These are phyloP conservation scores for Hyphodiscus sp. DNA, from an alignment of 2,329 filamentous ascomycete genomes.

Conservation along the genomic window DNA sequence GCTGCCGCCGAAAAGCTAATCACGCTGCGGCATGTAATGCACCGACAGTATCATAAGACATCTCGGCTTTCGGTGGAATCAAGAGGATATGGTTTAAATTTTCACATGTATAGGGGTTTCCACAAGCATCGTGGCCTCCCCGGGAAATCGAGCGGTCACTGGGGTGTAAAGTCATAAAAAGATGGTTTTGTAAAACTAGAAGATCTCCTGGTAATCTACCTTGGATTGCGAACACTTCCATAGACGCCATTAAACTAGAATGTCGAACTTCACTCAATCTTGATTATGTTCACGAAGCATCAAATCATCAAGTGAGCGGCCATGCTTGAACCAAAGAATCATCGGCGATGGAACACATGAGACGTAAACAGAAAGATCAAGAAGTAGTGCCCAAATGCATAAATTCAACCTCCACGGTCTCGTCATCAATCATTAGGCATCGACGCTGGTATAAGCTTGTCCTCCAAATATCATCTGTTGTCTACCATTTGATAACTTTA, in stretches of 20 bases:
- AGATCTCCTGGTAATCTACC: neutral
- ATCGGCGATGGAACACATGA: neutral
- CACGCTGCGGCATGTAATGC: no score
- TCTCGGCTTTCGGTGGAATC: no score
- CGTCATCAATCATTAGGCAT: neutral
- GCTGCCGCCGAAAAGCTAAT: no score
- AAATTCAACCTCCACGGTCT: neutral
- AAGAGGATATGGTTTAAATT: no score
- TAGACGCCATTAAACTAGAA: neutral
- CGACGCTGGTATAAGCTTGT: neutral
- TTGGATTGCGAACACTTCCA: neutral
- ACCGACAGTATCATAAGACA: no score
- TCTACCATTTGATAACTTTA: slow-evolving; percentile 62
- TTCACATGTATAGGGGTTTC: no score
- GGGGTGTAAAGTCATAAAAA: no score
- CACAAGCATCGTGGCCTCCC: no score
- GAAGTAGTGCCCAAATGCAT: neutral
- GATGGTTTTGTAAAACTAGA: neutral
- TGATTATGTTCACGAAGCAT: neutral
- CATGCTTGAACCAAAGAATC: neutral
- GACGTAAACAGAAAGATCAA: neutral
- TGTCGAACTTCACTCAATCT: neutral
- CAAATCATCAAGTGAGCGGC: neutral
- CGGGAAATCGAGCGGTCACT: no score
- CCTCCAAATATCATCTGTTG: neutral